phyloP scores from a whole-genome alignment of 257 asterid species.

The Solanum corneliomulleri region DNA sequence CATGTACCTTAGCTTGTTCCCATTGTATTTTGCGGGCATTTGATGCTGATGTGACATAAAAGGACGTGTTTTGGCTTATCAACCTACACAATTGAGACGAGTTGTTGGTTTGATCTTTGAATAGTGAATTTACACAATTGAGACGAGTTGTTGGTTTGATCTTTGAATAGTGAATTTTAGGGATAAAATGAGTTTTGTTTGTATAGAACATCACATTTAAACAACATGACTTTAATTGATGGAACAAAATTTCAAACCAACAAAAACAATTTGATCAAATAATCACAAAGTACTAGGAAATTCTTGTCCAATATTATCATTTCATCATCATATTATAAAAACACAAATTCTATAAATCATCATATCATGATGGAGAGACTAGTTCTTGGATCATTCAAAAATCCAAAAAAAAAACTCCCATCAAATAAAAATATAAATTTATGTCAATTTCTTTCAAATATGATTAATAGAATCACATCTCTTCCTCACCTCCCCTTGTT shows the following conservation, averaged over 20 bases:
- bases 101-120: background rate
- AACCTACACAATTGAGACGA: too few relatives aligned
- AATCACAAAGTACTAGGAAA: background rate
- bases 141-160: background rate
- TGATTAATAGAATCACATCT: slow-evolving; percentile 60
- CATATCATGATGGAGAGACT: background rate
- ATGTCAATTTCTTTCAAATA: background rate
- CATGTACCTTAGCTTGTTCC: too few relatives aligned
- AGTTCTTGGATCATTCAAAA: background rate
- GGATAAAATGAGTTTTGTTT: background rate
- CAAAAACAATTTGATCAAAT: background rate
- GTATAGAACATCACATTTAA: background rate
- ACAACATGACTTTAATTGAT: background rate
- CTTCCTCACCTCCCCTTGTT: slow-evolving; percentile 64
- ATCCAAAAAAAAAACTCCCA: background rate
- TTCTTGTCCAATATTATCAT: background rate
- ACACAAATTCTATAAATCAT: background rate
- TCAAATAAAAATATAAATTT: background rate
- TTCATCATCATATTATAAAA: background rate
- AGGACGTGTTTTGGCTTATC: too few relatives aligned
- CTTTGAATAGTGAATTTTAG: background rate
- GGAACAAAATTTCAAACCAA: background rate
- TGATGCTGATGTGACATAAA: too few relatives aligned
- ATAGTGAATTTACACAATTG: background rate
- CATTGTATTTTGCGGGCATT: too few relatives aligned